These are phyloP conservation scores for Candida mattraensis DNA, from an alignment of 805 yeast species.

Conservation along the genomic window DNA sequence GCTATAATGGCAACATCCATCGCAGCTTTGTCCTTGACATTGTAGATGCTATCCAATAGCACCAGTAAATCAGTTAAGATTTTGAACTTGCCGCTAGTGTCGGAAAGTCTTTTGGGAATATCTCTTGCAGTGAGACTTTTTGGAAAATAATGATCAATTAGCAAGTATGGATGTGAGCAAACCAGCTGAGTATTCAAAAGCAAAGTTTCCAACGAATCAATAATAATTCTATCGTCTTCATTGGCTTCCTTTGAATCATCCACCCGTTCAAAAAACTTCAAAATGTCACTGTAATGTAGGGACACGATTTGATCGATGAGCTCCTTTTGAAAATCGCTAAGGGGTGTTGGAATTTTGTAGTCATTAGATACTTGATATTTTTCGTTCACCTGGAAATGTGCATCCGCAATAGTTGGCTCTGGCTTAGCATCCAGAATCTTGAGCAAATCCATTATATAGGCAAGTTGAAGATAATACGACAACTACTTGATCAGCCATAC, in stretches of 20 bases:
- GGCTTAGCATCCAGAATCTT: conserved; percentile 81
- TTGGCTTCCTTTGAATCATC: conserved; percentile 37
- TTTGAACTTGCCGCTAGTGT: conserved; percentile 81
- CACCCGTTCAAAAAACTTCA: conserved; percentile 75
- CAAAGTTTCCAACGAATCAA: conserved; percentile 76
- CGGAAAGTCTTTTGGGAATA: conserved; percentile 65
- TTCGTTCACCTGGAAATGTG: conserved; percentile 39
- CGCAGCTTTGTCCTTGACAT: conserved; percentile 22
- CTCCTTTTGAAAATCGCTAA: conserved; percentile 84
- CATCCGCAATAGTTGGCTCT: conserved; percentile 73
- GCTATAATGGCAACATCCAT: conserved; percentile 70
- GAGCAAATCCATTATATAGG: conserved; percentile 68
- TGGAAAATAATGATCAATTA: conserved; percentile 85
- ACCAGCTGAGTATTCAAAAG: conserved; percentile 75
- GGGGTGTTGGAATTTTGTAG: conserved; percentile 77
- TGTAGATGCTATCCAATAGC: conserved; percentile 42
- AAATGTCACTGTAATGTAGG: conserved; percentile 85
- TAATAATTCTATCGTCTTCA: conserved; percentile 50
- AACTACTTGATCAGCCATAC: too few species aligned
- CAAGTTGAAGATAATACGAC: too few species aligned
- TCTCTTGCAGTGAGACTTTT: conserved; percentile 71
- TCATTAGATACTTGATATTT: conserved; percentile 50
- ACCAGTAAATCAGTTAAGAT: conserved; percentile 64
- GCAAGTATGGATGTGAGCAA: conserved; percentile 83
- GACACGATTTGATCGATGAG: conserved; percentile 90